A percentile compares a stretch with the other conserved stretches of the same genome.
phyloP scores from a whole-genome alignment of 225 moss, liverwort and hornwort genomes.

The Sphagnum tenellum region DNA sequence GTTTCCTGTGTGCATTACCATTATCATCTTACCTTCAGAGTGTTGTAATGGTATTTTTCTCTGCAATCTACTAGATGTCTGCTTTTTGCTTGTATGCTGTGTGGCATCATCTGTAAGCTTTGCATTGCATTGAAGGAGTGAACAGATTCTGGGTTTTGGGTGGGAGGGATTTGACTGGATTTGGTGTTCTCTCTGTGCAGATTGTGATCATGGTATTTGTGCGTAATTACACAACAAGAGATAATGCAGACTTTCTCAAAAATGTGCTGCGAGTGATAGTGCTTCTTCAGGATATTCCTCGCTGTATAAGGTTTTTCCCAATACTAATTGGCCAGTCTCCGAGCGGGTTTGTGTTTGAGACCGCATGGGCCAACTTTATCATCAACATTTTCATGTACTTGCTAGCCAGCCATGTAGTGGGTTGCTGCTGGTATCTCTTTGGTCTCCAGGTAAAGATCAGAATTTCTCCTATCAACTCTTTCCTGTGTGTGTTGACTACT shows the following conservation, averaged over 20 bases:
- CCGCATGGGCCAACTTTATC: slow-evolving; percentile 80
- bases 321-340: slow-evolving; percentile 50
- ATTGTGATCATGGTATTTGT: too few species aligned
- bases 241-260: slow-evolving; percentile 57
- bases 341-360: slow-evolving; percentile 72
- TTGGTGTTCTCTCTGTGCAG: too few species aligned
- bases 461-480: not conserved
- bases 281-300: slow-evolving; percentile 66
- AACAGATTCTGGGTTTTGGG: too few species aligned
- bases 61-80: too few species aligned
- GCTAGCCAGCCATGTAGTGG: slow-evolving; percentile 72
- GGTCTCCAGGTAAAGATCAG: slow-evolving; percentile 46
- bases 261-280: slow-evolving; percentile 47
- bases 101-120: too few species aligned
- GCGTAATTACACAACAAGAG: slow-evolving; percentile 4
- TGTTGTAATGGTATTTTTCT: too few species aligned
- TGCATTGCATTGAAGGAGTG: too few species aligned
- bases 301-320: slow-evolving; percentile 44
- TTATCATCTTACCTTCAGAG: too few species aligned
- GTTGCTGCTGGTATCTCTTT: slow-evolving; percentile 80
- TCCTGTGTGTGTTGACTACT: too few species aligned
- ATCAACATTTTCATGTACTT: slow-evolving; percentile 71
- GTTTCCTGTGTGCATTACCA: too few species aligned
- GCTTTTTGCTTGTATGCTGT: too few species aligned
- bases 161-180: too few species aligned